A percentile compares a stretch with the other conserved stretches of the same genome.
phyloP scores from a whole-genome alignment of 2,329 filamentous ascomycete species.

The Metarhizium humberi region DNA sequence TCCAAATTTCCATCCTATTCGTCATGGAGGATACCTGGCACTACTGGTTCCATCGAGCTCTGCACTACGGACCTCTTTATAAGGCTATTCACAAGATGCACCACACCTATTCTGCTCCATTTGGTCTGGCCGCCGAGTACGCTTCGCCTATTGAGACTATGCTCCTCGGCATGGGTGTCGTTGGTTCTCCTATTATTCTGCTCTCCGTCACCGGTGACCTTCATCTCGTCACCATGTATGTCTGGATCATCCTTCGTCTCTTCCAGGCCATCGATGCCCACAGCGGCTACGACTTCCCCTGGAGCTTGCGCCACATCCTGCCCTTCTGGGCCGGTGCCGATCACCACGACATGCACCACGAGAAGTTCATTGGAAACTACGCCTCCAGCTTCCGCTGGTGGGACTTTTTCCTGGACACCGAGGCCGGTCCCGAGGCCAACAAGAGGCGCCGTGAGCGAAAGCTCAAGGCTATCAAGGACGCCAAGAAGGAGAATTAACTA shows the following conservation, averaged over 20 bases:
- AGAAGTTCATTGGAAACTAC: constrained; percentile 98
- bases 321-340: constrained; percentile 97
- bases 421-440: constrained; percentile 79
- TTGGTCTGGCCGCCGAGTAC: constrained; percentile 93
- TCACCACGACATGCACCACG: constrained; percentile 95
- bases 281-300: constrained; percentile 97
- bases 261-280: constrained; percentile 98
- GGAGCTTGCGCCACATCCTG: constrained; percentile 89
- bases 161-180: constrained; percentile 80
- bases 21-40: constrained; percentile 96
- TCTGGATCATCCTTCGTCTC: constrained; percentile 86
- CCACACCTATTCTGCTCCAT: constrained; percentile 96
- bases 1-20: constrained; percentile 91
- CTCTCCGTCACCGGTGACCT: constrained; percentile 75
- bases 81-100: constrained; percentile 98
- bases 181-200: constrained; percentile 76
- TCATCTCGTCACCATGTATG: constrained; percentile 95
- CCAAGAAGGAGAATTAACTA: constrained; percentile 57
- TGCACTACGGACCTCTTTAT: constrained; percentile 95
- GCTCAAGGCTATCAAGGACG: constrained; percentile 48
- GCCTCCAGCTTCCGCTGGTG: constrained; percentile 98
- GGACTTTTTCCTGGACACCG: constrained; percentile 90
- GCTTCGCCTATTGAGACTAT: constrained; percentile 96
- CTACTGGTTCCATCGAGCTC: constrained; percentile 87
- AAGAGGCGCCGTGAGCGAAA: constrained; percentile 76